Evolutionary conservation across 2,329 filamentous ascomycete species (phyloP), one percentile per base, ranked within the genome.

Genomic region (Penicillium occitanis): DNA sequence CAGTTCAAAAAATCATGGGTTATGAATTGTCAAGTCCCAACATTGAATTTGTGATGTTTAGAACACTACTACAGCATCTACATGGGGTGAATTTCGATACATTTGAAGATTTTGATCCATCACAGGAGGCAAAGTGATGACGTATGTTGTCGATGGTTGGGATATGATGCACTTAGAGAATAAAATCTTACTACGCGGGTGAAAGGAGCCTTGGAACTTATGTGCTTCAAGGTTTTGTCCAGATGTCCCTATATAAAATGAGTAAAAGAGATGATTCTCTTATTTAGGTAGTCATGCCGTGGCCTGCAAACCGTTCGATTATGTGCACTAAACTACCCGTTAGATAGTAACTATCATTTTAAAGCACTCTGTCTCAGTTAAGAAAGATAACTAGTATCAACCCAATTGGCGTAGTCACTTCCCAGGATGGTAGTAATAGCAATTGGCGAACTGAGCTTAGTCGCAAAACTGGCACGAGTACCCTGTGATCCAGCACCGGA

Each of bases 401-500:
- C 79, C 77, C 80, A 84, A 25, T 68, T 71, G 6, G 72, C 71
- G 64, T 82, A 83, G 25, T 73, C 72, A 61, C 74, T 78, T 17
- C 84, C 84, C 68, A 86, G 72, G 50, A 86, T 76, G 6, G 73
- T 77, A 3, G 71, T 71, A 63, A 86, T 84, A 4, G 70, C 68
- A 19, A 85, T 71, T 25, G 83, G 73, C 53, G 74, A 67, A 33
- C 70, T 73, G 55, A 84, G 66, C 65, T 75, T 79, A 44, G 73
- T 79, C 1, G 80, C 73, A 69, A 86, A 86, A 66, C 75, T 78
- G 10, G 85, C 86, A 60, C 87, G 78, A 0, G 79, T 81, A 0
- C 86, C 86, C 19, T 76, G 74, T 2, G 87, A 79, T 1, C 88
- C 88, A 37, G 77, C 73, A 1, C 88, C 88, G 1, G 81, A 82